Percentiles rank a stretch among this genome's conserved stretches.
Conservation (phyloP, 192 early-diverging fungal genomes). For the Gryganskiella cystojenkinii region DNA sequence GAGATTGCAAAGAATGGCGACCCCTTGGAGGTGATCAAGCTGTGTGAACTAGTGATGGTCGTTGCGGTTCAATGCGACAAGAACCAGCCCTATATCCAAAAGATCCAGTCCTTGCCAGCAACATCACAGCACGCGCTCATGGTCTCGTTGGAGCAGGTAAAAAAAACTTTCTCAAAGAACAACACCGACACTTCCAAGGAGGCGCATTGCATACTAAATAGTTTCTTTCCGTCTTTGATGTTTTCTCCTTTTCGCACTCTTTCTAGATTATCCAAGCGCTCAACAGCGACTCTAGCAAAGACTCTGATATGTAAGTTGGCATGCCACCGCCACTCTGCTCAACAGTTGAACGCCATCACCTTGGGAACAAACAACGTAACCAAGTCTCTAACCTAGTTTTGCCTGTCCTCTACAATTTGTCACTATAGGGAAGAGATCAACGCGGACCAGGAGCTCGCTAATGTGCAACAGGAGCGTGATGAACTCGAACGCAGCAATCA, state of each 20-base stretch:
- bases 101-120: conserved; percentile 80
- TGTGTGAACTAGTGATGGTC: conserved; percentile 85
- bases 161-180: no score
- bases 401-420: background rate
- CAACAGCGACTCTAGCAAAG: conserved; percentile 25
- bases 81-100: conserved; percentile 87
- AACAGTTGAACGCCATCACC: no score
- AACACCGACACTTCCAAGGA: no score
- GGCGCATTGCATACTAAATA: background rate
- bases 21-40: conserved; percentile 74
- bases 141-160: conserved; percentile 89
- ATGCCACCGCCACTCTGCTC: no score
- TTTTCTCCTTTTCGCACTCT: no score
- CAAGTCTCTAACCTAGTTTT: background rate
- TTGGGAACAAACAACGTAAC: no score
- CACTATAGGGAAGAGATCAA: conserved; percentile 35
- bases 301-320: conserved; percentile 48
- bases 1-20: conserved; percentile 87
- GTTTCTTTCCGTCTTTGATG: background rate
- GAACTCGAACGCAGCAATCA: conserved; percentile 51
- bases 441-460: conserved; percentile 39
- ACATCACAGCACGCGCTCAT: conserved; percentile 87
- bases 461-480: conserved; percentile 36
- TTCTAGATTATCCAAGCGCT: conserved; percentile 36
- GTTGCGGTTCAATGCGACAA: conserved; percentile 88